Conservation (phyloP, 768 basidiomycete species). For the Boletus vinaceobasis region DNA sequence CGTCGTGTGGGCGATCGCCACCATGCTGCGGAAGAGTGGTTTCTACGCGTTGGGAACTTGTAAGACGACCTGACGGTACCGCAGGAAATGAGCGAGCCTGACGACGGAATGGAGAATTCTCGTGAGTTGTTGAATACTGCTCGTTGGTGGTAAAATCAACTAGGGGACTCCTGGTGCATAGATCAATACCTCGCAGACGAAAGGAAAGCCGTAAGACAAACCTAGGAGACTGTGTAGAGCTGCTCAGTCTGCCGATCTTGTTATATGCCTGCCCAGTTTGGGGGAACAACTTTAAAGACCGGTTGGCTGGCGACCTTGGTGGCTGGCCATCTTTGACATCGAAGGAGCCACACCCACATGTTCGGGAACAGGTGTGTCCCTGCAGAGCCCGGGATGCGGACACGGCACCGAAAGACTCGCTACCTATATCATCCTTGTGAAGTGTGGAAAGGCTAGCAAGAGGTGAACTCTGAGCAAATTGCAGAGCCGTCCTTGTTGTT, state of each 20-base stretch:
- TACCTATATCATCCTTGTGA: neutral
- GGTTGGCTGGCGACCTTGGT: neutral
- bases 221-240: constrained; percentile 1
- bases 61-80: neutral
- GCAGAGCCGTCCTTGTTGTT: neutral
- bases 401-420: neutral
- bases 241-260: neutral
- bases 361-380: neutral
- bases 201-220: neutral
- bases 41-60: constrained; percentile 4
- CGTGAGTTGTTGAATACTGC: neutral
- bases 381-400: neutral
- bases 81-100: neutral
- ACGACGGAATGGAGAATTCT: neutral
- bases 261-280: neutral
- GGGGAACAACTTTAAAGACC: neutral
- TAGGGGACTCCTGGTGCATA: neutral
- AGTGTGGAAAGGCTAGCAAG: neutral
- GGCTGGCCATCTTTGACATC: neutral
- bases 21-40: neutral
- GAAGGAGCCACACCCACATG: neutral
- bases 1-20: neutral
- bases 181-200: neutral
- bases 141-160: neutral
- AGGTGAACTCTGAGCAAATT: neutral